A percentile compares a stretch with the other conserved stretches of the same genome.
Conservation (phyloP, 2,329 filamentous ascomycete genomes). For the Aschersonia sp. region DNA sequence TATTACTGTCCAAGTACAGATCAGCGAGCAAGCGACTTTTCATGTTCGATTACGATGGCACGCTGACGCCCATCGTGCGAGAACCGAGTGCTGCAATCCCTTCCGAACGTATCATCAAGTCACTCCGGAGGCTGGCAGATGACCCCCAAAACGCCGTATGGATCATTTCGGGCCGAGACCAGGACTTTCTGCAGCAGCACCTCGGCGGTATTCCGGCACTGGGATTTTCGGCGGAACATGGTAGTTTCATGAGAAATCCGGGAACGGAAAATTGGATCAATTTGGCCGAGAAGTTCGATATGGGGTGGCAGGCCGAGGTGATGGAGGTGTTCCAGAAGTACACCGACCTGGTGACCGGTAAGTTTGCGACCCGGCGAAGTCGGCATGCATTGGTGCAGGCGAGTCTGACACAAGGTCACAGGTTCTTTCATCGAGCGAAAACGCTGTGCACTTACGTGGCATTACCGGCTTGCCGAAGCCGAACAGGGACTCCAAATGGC, state of each 20-base stretch:
- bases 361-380: no score
- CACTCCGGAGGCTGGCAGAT: slow-evolving; percentile 62
- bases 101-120: slow-evolving; percentile 67
- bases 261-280: slow-evolving; percentile 72
- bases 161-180: slow-evolving; percentile 94
- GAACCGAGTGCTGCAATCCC: slow-evolving; percentile 84
- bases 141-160: slow-evolving; percentile 83
- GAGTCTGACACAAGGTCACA: slow-evolving; percentile 13
- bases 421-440: slow-evolving; percentile 91
- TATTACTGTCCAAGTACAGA: slow-evolving; percentile 61
- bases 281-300: slow-evolving; percentile 71
- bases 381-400: no score
- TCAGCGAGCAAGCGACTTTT: slow-evolving; percentile 69
- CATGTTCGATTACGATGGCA: slow-evolving; percentile 99
- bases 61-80: slow-evolving; percentile 85
- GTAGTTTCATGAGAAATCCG: slow-evolving; percentile 83
- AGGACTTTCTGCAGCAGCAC: slow-evolving; percentile 79
- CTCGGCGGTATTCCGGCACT: slow-evolving; percentile 82
- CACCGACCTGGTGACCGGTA: slow-evolving; percentile 73
- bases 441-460: slow-evolving; percentile 90
- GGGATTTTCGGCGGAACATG: slow-evolving; percentile 94
- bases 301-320: slow-evolving; percentile 85
- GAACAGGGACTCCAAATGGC: slow-evolving; percentile 73
- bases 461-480: slow-evolving; percentile 83
- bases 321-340: slow-evolving; percentile 75